A percentile compares a stretch with the other conserved stretches of the same genome.
phyloP scores from a whole-genome alignment of 2,329 filamentous ascomycete species.

The Apiospora phragmitis region DNA sequence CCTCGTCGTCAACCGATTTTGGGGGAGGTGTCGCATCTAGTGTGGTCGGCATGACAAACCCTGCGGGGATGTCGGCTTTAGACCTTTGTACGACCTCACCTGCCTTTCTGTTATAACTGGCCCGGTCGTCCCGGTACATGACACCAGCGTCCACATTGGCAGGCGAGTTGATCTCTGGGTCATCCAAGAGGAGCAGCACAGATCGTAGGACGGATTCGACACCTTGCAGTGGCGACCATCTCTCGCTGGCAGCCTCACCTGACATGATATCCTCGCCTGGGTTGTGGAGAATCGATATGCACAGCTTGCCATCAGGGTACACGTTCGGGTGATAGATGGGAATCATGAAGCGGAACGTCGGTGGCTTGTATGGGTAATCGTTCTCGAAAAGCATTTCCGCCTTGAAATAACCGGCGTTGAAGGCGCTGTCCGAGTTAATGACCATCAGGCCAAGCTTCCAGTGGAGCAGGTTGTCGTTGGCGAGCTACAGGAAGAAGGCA shows the following conservation, averaged over 20 bases:
- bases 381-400: conserved; percentile 83
- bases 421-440: conserved; percentile 86
- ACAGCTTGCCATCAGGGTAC: conserved; percentile 85
- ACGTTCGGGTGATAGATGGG: conserved; percentile 92
- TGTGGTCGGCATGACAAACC: conserved; percentile 79
- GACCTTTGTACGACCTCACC: conserved; percentile 70
- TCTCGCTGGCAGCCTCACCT: conserved; percentile 84
- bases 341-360: conserved; percentile 79
- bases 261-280: conserved; percentile 93
- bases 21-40: conserved; percentile 63
- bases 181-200: conserved; percentile 87
- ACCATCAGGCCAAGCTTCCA: conserved; percentile 92
- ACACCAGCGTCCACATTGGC: conserved; percentile 94
- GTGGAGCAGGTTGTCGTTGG: conserved; percentile 79
- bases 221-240: conserved; percentile 91
- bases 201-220: conserved; percentile 94
- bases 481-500: conserved; percentile 50
- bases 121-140: conserved; percentile 73
- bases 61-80: conserved; percentile 76
- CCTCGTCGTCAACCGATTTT: conserved; percentile 68
- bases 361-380: conserved; percentile 89
- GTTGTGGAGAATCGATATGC: conserved; percentile 93
- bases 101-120: conserved; percentile 70
- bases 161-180: conserved; percentile 89
- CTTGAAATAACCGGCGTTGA: conserved; percentile 91